Evolutionary conservation across 306 rosid species (phyloP).

Genomic region (Echinosophora koreensis): DNA sequence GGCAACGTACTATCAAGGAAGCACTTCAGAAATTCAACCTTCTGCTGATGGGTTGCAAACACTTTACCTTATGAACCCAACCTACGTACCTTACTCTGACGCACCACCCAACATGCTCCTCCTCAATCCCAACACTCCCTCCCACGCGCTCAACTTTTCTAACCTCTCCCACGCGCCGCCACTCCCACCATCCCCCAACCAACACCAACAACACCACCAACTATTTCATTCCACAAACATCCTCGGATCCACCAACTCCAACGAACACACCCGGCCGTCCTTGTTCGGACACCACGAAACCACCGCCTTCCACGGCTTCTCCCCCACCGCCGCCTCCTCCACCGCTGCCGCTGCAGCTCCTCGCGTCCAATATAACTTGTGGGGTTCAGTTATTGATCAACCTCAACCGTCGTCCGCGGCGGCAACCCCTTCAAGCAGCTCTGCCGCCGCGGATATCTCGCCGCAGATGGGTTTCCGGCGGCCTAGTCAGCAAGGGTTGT

Average conservation of each 20-base stretch:
- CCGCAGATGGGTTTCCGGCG: slow-evolving; percentile 37
- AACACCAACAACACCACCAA: slow-evolving; percentile 39
- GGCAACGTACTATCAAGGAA: slow-evolving; percentile 69
- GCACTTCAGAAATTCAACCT: slow-evolving; percentile 62
- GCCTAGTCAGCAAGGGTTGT: slow-evolving; percentile 59
- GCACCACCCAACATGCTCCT: slow-evolving; percentile 48
- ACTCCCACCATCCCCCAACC: neutral
- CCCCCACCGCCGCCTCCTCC: neutral
- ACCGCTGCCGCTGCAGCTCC: slow-evolving; percentile 13
- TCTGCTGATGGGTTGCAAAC: slow-evolving; percentile 65
- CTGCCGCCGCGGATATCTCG: neutral
- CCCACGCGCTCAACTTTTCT: slow-evolving; percentile 47
- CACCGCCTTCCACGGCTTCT: slow-evolving; percentile 47
- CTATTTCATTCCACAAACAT: slow-evolving; percentile 31
- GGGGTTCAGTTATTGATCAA: slow-evolving; percentile 44
- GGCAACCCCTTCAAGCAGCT: neutral
- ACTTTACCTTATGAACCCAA: slow-evolving; percentile 70
- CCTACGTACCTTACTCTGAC: slow-evolving; percentile 62
- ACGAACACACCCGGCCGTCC: no score
- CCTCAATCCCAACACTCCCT: slow-evolving; percentile 43
- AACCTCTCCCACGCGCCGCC: slow-evolving; percentile 56
- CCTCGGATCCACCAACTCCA: slow-evolving; percentile 16
- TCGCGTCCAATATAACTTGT: slow-evolving; percentile 47
- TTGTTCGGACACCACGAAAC: slow-evolving; percentile 1
- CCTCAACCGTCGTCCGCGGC: neutral